Evolutionary conservation across 1,284 basidiomycete genomes (phyloP).

Genomic region (Sanguinoderma infundibulare): DNA sequence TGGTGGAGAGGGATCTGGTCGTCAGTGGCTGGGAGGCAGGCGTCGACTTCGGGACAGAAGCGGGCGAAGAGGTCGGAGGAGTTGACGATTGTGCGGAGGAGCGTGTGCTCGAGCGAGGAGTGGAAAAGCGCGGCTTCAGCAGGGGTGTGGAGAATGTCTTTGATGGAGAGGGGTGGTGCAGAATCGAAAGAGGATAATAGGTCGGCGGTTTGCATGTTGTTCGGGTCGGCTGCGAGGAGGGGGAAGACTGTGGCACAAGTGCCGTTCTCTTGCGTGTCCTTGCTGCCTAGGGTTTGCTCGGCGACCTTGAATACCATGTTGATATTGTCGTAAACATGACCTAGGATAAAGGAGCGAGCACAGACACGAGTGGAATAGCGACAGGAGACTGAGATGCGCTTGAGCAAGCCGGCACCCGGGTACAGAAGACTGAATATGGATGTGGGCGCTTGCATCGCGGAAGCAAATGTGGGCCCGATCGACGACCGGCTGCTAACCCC

Average conservation of each 20-base stretch:
- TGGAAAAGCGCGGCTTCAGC: constrained; percentile 21
- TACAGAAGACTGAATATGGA: not conserved
- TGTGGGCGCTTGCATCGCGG: not conserved
- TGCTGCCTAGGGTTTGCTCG: constrained; percentile 39
- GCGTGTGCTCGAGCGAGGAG: constrained; percentile 30
- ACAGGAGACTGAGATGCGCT: constrained; percentile 6
- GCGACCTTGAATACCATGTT: constrained; percentile 37
- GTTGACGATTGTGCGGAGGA: constrained; percentile 39
- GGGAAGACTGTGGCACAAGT: constrained; percentile 34
- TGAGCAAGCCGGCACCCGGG: constrained; percentile 6
- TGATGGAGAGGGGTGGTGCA: constrained; percentile 28
- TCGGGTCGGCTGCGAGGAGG: constrained; percentile 26
- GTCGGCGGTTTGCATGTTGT: constrained; percentile 27
- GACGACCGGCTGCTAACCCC: too few relatives aligned
- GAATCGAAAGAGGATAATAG: constrained; percentile 24
- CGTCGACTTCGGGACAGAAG: constrained; percentile 30
- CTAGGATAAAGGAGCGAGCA: constrained; percentile 26
- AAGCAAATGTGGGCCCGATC: too few relatives aligned
- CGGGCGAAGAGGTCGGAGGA: constrained; percentile 33
- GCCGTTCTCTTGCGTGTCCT: constrained; percentile 36
- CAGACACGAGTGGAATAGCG: constrained; percentile 15
- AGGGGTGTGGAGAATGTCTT: constrained; percentile 31
- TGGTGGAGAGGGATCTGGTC: constrained; percentile 10
- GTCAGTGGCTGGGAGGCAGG: constrained; percentile 24
- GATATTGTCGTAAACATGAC: constrained; percentile 40